Conservation (phyloP, 2,329 filamentous ascomycete genomes). For the Pseudogymnoascus verrucosus region DNA sequence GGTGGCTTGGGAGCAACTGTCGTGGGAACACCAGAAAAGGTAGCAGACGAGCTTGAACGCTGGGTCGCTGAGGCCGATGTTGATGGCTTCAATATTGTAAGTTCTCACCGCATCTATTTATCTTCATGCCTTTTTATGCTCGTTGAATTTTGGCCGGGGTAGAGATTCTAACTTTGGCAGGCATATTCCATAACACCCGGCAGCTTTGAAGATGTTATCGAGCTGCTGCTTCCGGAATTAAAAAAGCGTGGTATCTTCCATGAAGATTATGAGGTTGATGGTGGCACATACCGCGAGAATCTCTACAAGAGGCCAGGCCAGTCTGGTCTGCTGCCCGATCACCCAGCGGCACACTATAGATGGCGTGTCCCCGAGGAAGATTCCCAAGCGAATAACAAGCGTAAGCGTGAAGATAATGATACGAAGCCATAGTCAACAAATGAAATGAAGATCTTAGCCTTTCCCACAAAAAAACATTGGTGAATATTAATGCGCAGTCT, state of each 20-base stretch:
- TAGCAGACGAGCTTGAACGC: slow-evolving; percentile 57
- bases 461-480: not conserved
- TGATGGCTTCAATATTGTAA: slow-evolving; percentile 65
- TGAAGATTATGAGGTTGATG: slow-evolving; percentile 43
- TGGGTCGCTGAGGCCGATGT: slow-evolving; percentile 63
- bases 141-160: slow-evolving; percentile 26
- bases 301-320: slow-evolving; percentile 45
- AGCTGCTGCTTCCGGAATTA: slow-evolving; percentile 58
- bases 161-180: not conserved
- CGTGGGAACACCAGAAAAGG: slow-evolving; percentile 55
- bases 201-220: slow-evolving; percentile 60
- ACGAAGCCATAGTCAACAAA: not conserved
- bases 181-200: slow-evolving; percentile 57
- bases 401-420: slow-evolving; percentile 2
- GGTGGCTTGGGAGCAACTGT: slow-evolving; percentile 58
- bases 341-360: slow-evolving; percentile 22
- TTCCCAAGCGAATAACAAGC: not conserved
- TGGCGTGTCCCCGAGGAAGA: slow-evolving; percentile 4
- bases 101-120: slow-evolving; percentile 20
- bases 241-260: slow-evolving; percentile 49
- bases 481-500: not conserved
- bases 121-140: not conserved
- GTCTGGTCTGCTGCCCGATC: slow-evolving; percentile 41
- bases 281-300: slow-evolving; percentile 54
- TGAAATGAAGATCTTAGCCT: not conserved